Base-by-base conservation (phyloP, 2,329 filamentous ascomycete genomes). In the Microsporum audouinii region DNA sequence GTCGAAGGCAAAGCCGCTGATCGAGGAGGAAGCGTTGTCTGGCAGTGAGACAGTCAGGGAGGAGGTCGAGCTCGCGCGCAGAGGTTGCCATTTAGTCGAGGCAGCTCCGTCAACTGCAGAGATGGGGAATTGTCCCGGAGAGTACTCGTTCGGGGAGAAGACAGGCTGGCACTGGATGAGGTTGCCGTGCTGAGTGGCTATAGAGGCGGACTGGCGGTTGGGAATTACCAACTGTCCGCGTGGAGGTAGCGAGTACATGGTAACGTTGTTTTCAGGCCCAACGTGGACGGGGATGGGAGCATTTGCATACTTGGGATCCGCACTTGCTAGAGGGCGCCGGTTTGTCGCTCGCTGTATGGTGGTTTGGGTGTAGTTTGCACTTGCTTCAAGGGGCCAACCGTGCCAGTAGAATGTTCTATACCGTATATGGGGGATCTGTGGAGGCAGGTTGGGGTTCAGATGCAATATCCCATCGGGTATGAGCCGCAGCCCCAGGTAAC, bases 71-170 rank as follows among this genome's bases (percentile, higher is more conserved):
- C 82, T 81, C 0, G 79, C 76, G 6, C 68, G 68, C 1, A 73
- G 68, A 0, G 86, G 85, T 67, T 88, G 84, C 86, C 86, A 89
- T 65, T 82, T 82, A 0, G 86, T 88, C 17, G 81, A 81, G 3
- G 81, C 76, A 1, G 84, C 84, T 59, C 86, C 86, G 66, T 89
- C 86, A 58, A 87, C 80, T 2, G 84, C 85, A 0, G 81, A 78
- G 59, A 87, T 76, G 0, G 87, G 85, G 73, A 89, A 88, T 71
- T 89, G 87, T 12, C 87, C 87, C 0, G 84, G 81, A 31, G 79
- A 73, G 67, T 79, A 82, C 1, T 70, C 68, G 43, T 78, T 70
- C 0, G 74, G 69, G 1, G 80, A 82, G 14, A 69, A 70, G 0
- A 80, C 80, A 0, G 83, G 77, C 2, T 76, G 78, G 70, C 86